Percentiles rank a stretch among this genome's conserved stretches.
Conservation (phyloP, 1,139 yeast species). For the Sporopachydermia cereana region DNA sequence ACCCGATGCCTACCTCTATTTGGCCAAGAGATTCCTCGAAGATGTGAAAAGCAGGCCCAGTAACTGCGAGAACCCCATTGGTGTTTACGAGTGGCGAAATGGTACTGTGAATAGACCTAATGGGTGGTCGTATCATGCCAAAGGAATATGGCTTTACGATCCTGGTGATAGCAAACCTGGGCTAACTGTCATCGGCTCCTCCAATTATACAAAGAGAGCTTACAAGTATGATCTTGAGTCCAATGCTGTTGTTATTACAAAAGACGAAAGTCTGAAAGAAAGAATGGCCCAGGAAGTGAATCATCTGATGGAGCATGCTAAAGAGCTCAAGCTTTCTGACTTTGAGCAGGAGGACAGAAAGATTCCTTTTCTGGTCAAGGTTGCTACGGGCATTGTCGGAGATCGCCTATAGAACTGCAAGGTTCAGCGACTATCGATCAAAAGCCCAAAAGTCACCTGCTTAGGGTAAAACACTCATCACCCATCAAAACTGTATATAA, state of each 20-base stretch:
- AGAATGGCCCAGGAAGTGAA: conserved; percentile 53
- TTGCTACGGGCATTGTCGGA: conserved; percentile 56
- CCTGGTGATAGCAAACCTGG: conserved; percentile 50
- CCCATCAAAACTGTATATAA: too few relatives aligned
- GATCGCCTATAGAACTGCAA: conserved; percentile 40
- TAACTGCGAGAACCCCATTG: conserved; percentile 37
- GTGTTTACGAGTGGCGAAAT: conserved; percentile 71
- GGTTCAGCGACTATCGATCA: too few relatives aligned
- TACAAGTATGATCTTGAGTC: conserved; percentile 82
- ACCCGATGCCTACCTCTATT: conserved; percentile 78
- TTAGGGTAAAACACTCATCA: too few relatives aligned
- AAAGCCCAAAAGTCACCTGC: too few relatives aligned
- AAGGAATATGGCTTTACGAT: conserved; percentile 78
- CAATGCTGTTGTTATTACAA: conserved; percentile 69
- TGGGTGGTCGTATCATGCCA: conserved; percentile 99
- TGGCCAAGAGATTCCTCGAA: conserved; percentile 59
- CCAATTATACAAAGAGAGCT: conserved; percentile 87
- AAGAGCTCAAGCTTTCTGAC: conserved; percentile 41
- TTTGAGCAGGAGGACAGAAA: conserved; percentile 51
- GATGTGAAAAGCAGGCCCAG: conserved; percentile 30
- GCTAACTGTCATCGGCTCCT: conserved; percentile 78
- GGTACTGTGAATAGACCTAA: conserved; percentile 71
- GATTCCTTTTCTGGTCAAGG: conserved; percentile 45
- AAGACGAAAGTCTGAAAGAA: conserved; percentile 44
- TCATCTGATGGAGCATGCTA: conserved; percentile 43